A percentile compares a stretch with the other conserved stretches of the same genome.
These are phyloP conservation scores for Torulaspora maleeae DNA, from an alignment of 805 yeast genomes.

Conservation along the genomic window DNA sequence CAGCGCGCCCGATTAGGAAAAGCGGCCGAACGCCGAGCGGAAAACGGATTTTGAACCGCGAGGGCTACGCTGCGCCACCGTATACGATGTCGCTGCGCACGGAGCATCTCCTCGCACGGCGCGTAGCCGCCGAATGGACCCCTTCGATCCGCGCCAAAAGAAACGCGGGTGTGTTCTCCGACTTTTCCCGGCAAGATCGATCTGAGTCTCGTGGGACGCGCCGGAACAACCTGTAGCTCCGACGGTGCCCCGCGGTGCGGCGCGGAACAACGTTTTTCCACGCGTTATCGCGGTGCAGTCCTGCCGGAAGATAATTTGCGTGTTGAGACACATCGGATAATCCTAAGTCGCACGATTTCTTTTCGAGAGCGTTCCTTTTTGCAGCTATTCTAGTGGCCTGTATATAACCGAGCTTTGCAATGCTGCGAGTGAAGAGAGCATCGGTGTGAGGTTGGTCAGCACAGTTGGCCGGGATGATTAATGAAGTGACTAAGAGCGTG, in stretches of 20 bases:
- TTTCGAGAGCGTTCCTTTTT: not conserved
- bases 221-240: not conserved
- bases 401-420: not conserved
- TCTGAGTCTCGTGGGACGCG: not conserved
- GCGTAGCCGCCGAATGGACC: too few species aligned
- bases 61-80: too few species aligned
- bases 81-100: too few species aligned
- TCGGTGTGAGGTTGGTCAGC: too few species aligned
- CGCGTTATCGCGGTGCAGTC: conserved; percentile 3
- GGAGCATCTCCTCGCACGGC: too few species aligned
- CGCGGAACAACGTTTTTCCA: conserved; percentile 1
- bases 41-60: not conserved
- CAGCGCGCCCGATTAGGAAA: not conserved
- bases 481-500: conserved; percentile 4
- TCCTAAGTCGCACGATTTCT: not conserved
- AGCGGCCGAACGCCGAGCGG: not conserved
- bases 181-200: too few species aligned
- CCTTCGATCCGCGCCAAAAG: too few species aligned
- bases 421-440: too few species aligned
- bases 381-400: not conserved
- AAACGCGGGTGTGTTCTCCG: too few species aligned
- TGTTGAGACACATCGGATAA: too few species aligned
- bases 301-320: not conserved
- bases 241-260: not conserved
- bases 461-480: conserved; percentile 1